phyloP scores from a whole-genome alignment of 2,329 filamentous ascomycete species.

The Fusarium sp. region DNA sequence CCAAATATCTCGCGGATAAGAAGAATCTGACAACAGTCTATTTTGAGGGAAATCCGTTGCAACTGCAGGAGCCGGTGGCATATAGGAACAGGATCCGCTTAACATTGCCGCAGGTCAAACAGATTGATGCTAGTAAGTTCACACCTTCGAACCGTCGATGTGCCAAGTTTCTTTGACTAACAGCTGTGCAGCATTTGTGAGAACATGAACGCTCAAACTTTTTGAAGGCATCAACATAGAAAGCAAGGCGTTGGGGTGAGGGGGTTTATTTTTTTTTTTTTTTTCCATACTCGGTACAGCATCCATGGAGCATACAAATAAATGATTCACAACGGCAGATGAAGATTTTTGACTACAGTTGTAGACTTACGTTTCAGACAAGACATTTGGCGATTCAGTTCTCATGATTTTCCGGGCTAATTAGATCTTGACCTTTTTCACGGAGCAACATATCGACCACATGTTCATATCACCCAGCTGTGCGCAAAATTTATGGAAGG shows the following conservation, averaged over 20 bases:
- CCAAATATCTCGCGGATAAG: slow-evolving; percentile 84
- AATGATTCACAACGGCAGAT: slow-evolving; percentile 17
- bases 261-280: slow-evolving; percentile 38
- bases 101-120: slow-evolving; percentile 87
- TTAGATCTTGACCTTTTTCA: not conserved
- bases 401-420: not conserved
- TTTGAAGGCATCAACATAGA: slow-evolving; percentile 33
- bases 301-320: slow-evolving; percentile 28
- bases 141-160: not conserved
- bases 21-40: slow-evolving; percentile 89
- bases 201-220: slow-evolving; percentile 40
- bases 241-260: slow-evolving; percentile 46
- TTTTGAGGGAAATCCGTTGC: slow-evolving; percentile 94
- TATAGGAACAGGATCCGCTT: slow-evolving; percentile 95
- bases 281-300: slow-evolving; percentile 25
- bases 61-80: slow-evolving; percentile 82
- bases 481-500: slow-evolving; percentile 12
- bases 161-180: not conserved
- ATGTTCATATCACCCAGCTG: not conserved
- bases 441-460: not conserved
- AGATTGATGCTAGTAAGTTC: slow-evolving; percentile 97
- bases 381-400: not conserved
- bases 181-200: slow-evolving; percentile 52
- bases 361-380: slow-evolving; percentile 9
- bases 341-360: slow-evolving; percentile 17